Evolutionary conservation across 129 eudicot genomes (phyloP), one percentile per base, ranked within the genome.

Genomic region (Kitagawia praeruptora): DNA sequence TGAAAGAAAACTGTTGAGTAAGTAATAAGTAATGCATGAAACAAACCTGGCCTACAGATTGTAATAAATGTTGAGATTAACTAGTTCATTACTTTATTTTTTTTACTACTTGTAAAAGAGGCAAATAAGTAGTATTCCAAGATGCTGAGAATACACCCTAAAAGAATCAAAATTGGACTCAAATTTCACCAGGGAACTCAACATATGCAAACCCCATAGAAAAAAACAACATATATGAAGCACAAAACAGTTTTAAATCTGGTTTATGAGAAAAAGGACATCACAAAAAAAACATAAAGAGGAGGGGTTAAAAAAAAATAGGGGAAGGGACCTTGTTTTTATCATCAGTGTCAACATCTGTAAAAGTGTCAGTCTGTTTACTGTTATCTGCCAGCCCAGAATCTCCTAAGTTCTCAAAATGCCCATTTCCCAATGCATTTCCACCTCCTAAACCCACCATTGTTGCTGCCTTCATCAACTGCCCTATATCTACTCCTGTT

Each of bases 321-420:
- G 45, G 76, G n/a, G 37, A 71, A 40, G 38, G 78, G 79, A 94
- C 97, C 94, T 88, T 97, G 70, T 82, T 90, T 87, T 83, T 95
- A 38, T 95, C 97, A 89, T 95, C 96, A 86, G 92, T 92, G 83
- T 91, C 97, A 70, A 91, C 87, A 89, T 95, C 98, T 78, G 98
- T 92, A 19, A 96, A 95, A 63, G 96, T 88, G 87, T 95, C 98
- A 86, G 96, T 93, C 86, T 90, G 96, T 54, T 92, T 93, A 90
- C 97, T 94, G 76, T 81, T 85, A 82, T 90, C 98, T 79, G 92
- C 97, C 82, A 89, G 79, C 8, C 88, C 97, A 80, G 97, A 90
- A 54, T 91, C 97, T 41, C 87, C 96, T 96, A 97, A 93, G 79
- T 93, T 89, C 77, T 91, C 97, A 80, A 89, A 93, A 71, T 87